These are phyloP conservation scores for Aspergillus diversus DNA, from an alignment of 495 filamentous ascomycete species.

Conservation along the genomic window DNA sequence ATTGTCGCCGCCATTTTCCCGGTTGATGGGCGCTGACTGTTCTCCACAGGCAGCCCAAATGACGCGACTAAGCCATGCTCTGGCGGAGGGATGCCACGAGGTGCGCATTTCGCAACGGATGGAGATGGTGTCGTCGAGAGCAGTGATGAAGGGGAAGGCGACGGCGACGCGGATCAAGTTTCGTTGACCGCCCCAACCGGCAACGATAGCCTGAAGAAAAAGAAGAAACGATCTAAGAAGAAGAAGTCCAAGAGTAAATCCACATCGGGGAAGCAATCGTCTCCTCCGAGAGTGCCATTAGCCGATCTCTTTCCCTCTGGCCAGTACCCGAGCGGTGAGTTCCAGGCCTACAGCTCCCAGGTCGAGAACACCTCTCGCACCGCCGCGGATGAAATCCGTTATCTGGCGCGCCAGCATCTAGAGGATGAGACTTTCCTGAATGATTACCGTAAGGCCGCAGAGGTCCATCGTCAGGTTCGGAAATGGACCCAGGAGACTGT, in stretches of 20 bases:
- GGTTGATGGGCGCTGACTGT: background rate
- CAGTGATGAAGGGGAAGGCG: conserved; percentile 58
- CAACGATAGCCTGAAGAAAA: conserved; percentile 43
- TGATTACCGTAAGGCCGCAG: conserved; percentile 64
- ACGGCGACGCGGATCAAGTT: conserved; percentile 57
- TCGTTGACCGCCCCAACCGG: conserved; percentile 24
- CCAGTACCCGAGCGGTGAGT: conserved; percentile 57
- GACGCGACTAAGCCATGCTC: conserved; percentile 43
- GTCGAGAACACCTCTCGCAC: conserved; percentile 60
- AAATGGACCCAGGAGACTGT: conserved; percentile 59
- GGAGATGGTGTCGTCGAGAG: conserved; percentile 45
- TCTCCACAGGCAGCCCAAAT: conserved; percentile 20
- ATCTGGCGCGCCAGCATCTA: conserved; percentile 47
- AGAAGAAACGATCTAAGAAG: conserved; percentile 49
- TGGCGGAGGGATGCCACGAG: conserved; percentile 42
- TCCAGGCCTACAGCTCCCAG: conserved; percentile 46
- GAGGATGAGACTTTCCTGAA: conserved; percentile 59
- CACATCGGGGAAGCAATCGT: conserved; percentile 48
- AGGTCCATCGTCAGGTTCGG: conserved; percentile 64
- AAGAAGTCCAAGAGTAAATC: conserved; percentile 47
- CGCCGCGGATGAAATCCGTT: conserved; percentile 61
- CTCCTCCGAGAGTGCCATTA: conserved; percentile 58
- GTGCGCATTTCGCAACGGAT: conserved; percentile 39
- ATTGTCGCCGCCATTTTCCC: background rate
- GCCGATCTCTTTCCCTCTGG: conserved; percentile 52